A percentile compares a stretch with the other conserved stretches of the same genome.
Evolutionary conservation across 768 basidiomycete species (phyloP).

Genomic region (Tephrocybe sp.): DNA sequence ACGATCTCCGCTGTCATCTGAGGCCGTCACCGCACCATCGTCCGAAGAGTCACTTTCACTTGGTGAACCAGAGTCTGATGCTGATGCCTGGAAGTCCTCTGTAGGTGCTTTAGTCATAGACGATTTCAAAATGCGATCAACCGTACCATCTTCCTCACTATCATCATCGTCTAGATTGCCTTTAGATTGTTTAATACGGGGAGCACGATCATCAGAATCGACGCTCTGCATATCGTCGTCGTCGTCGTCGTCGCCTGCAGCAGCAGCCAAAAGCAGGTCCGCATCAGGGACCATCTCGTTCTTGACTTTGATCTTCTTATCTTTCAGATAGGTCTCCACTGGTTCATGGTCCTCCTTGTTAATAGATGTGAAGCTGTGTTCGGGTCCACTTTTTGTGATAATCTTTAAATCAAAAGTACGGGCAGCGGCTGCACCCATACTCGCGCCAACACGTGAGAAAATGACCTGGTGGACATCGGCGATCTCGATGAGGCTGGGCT

Average conservation of each 20-base stretch:
- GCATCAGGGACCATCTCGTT: constrained; percentile 94
- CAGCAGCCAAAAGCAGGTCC: constrained; percentile 69
- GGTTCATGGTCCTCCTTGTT: constrained; percentile 94
- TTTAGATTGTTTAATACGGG: constrained; percentile 46
- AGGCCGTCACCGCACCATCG: constrained; percentile 77
- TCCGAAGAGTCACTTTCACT: constrained; percentile 67
- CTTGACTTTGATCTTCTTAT: constrained; percentile 92
- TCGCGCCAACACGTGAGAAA: constrained; percentile 91
- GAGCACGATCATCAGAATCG: constrained; percentile 68
- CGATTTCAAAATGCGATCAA: neutral
- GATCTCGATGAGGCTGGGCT: constrained; percentile 87
- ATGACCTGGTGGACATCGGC: constrained; percentile 87
- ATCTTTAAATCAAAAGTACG: constrained; percentile 95
- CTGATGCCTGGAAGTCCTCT: constrained; percentile 93
- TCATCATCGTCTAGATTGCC: constrained; percentile 72
- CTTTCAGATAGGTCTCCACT: constrained; percentile 81
- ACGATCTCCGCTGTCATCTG: constrained; percentile 81
- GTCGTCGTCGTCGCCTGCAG: constrained; percentile 68
- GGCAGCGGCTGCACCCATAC: constrained; percentile 77
- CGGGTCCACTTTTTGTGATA: constrained; percentile 79
- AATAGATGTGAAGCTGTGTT: constrained; percentile 89
- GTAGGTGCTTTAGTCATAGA: constrained; percentile 9
- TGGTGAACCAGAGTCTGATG: constrained; percentile 87
- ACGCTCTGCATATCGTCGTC: constrained; percentile 84
- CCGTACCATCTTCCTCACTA: constrained; percentile 69